Conservation (phyloP, 2,329 filamentous ascomycete species). For the Microdochium nivale region DNA sequence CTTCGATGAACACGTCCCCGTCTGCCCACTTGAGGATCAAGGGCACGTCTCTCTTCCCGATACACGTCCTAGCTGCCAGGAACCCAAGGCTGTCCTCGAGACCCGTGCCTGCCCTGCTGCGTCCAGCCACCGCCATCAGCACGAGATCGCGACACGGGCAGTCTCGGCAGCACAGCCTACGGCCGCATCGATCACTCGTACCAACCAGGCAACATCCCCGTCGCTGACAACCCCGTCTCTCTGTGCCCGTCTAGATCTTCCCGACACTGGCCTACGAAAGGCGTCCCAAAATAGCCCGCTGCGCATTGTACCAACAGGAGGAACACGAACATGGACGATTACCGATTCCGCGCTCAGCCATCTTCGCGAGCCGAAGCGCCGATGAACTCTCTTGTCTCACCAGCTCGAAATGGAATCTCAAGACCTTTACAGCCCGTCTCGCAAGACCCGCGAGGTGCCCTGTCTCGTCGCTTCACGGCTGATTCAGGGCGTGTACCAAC, state of each 20-base stretch:
- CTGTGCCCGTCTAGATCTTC: conserved; percentile 29
- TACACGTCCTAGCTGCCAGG: no score
- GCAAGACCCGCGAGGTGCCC: conserved; percentile 64
- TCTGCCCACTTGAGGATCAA: no score
- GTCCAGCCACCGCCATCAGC: no score
- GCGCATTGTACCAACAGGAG: conserved; percentile 28
- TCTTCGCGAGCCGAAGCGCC: conserved; percentile 68
- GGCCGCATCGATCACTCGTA: no score
- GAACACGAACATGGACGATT: conserved; percentile 64
- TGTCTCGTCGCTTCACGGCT: conserved; percentile 90
- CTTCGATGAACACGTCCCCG: no score
- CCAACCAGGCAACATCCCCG: neutral
- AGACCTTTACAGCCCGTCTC: conserved; percentile 44
- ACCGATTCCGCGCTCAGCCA: conserved; percentile 69
- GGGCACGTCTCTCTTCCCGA: no score
- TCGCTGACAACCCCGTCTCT: conserved; percentile 5
- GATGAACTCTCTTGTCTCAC: conserved; percentile 67
- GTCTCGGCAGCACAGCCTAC: no score
- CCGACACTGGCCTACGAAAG: conserved; percentile 18
- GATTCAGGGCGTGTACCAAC: conserved; percentile 79
- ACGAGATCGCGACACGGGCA: no score
- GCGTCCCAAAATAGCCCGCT: neutral
- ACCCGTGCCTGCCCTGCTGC: no score
- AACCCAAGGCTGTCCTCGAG: no score
- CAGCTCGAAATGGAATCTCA: conserved; percentile 60